Base-by-base conservation (phyloP, 371 early-diverging fungal genomes). In the Nematocida minor region DNA sequence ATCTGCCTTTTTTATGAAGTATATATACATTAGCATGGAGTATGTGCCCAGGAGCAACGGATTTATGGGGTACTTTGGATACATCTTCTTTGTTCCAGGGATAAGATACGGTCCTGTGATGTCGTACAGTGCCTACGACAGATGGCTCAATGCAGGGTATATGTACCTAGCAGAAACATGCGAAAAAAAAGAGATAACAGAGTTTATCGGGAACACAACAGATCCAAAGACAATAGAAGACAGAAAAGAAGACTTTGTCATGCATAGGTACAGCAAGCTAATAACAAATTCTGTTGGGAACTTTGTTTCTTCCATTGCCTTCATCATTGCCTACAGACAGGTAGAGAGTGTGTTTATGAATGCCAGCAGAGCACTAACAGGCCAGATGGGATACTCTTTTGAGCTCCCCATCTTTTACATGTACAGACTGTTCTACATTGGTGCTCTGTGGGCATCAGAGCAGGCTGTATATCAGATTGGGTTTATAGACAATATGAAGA, bases 41-140 rank as follows among this genome's bases (percentile, higher is more conserved):
- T 74, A 74, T 38, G 40, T 48, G 4, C 63, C 66, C 0, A 6
- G 32, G 1, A 60, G 32, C 4, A 14, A 49, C 18, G 77, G 77
- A 41, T n/a, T 74, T 47, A 40, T 64, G 41, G 55, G 38, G 34
- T 74, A 74, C 51, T 51, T 74, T 40, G 77, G 64, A 42, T 74
- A 74, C 41, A 20, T 74, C 4, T 36, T 74, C 77, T 74, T 74
- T 74, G 3, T 49, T 18, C 77, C 77, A 20, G 77, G 77, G 46
- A 27, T 74, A 2, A 22, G 77, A 32, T 74, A 74, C 40, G 77
- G 77, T 6, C 77, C 77, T 27, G 77, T 74, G 7, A 44, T 74
- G 32, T 47, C 48, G 18, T 74, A 34, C 32, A 16, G 34, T 29
- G 66, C 42, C 11, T 74, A 74, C 47, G 16, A 46, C 7, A 64